Evolutionary conservation across 169 alveolate genomes (phyloP).

Genomic region (Pseudocohnilembus persalinus): DNA sequence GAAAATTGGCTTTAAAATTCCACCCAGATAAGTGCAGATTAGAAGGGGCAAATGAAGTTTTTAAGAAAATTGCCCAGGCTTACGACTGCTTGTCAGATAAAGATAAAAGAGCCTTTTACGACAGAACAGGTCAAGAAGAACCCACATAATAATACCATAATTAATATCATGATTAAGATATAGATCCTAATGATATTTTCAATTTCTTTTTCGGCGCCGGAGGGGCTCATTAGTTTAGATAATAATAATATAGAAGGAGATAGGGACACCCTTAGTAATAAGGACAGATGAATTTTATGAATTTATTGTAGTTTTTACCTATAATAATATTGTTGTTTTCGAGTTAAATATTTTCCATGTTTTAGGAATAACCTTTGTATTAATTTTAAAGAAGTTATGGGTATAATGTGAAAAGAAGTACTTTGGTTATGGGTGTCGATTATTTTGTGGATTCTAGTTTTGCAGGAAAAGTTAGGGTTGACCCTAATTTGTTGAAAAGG

Average conservation of each 20-base stretch:
- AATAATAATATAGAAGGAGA: not conserved
- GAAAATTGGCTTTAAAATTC: slow-evolving; percentile 66
- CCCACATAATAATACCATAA: slow-evolving; percentile 21
- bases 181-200: slow-evolving; percentile 6
- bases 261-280: not conserved
- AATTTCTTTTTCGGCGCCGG: not conserved
- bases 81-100: slow-evolving; percentile 61
- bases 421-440: not conserved
- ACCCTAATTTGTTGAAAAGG: not conserved
- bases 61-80: slow-evolving; percentile 67
- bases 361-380: not conserved
- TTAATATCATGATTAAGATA: slow-evolving; percentile 24
- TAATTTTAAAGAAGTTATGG: not conserved
- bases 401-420: not conserved
- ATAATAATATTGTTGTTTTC: not conserved
- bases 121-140: slow-evolving; percentile 55
- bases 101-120: slow-evolving; percentile 63
- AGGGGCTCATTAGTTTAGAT: not conserved
- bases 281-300: not conserved
- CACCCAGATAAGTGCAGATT: slow-evolving; percentile 80
- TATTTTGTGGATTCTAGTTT: not conserved
- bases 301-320: not conserved
- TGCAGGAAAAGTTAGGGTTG: not conserved
- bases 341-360: not conserved
- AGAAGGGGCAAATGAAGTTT: slow-evolving; percentile 53